Base-by-base conservation (phyloP, 768 basidiomycete species). In the Leccinum disarticulatum region DNA sequence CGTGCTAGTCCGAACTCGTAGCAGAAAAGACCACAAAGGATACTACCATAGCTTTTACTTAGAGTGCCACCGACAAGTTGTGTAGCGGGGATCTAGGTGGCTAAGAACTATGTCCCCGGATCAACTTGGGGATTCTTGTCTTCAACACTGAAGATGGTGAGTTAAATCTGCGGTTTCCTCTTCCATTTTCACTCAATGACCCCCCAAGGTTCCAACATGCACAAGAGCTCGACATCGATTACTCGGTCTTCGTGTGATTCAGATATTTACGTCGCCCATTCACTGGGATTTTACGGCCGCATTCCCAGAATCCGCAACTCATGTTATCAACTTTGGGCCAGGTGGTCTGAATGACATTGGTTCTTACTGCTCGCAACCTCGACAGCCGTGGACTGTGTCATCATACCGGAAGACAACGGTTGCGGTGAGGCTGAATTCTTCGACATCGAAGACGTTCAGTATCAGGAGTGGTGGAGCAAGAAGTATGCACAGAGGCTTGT, bases 241-340 rank as follows among this genome's bases (percentile, higher is more conserved):
- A 93, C 94, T 49, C 85, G 86, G 25, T 93, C 92, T 0, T 81
- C 98, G 30, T 95, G 90, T 74, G 91, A 95, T 64, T 31, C 95
- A 96, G 72, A 94, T 98, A 65, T 96, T 96, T 73, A 92, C 88
- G 1, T 81, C 80, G 31, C 91, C 93, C 13, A 95, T 99, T 64
- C 91, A 97, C 77, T 98, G 97, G 97, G 78, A 82, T 47, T 87
- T 87, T 68, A 94, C 95, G 6, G 95, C 93, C 35, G 78, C 86
- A 61, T 96, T 98, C 83, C 91, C 95, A 1, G 82, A 90, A 61
- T 83, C 87, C 9, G 93, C 95, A 0, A 98, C 95, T 4, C 97
- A 99, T 73, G 90, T 93, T 3, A 78, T 98, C 61, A 96, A 99
- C 75, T 98, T 99, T 67, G 97, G 97, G 55, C 93, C 97, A 2